Base-by-base conservation (phyloP, 1,284 basidiomycete genomes). In the Pascua sp. region DNA sequence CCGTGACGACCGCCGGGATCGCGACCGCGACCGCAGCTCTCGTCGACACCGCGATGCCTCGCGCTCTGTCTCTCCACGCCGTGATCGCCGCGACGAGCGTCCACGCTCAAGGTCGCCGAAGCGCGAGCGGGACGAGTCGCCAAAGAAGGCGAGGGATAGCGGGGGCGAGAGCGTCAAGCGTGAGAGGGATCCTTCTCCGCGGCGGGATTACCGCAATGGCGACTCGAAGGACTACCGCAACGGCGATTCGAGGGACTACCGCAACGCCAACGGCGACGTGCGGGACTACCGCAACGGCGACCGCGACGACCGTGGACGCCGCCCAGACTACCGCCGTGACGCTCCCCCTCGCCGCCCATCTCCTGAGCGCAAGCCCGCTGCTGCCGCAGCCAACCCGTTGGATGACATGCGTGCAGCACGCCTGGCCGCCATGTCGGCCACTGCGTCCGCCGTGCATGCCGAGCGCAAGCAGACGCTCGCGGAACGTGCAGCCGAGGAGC, bases 361-460 rank as follows among this genome's bases (percentile, higher is more conserved):
- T 11, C 56, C 61, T 2, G 57, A 57, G 24, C 57, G 54, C 42
- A 62, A 62, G 63, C 53, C 55, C 49, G 41, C 57, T 24, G n/a
- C 55, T 4, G 54, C 44, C 43, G 47, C 49, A 15, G 42, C 57
- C 11, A 62, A 63, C 44, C 47, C 60, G 1, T 66, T 74, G 1
- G 79, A 80, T 47, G 82, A 84, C 1, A 85, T 88, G 53, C 88
- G 91, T 38, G 86, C 86, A 2, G 88, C 89, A 18, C 86, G 88
- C 38, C 81, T 97, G 16, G 91, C 90, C 0, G 88, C 90, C 11
- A 96, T 97, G 93, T 79, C 86, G 32, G 75, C 82, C 1, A 84
- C 88, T 62, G 93, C 93, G 1, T 74, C 79, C 32, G 72, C 77
- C 15, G 81, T 92, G 15, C 60, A 75, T 39, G 47, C 62, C 4